Evolutionary conservation across 2,329 filamentous ascomycete genomes (phyloP), one percentile per base, ranked within the genome.

Genomic region (Penicillium hordei): DNA sequence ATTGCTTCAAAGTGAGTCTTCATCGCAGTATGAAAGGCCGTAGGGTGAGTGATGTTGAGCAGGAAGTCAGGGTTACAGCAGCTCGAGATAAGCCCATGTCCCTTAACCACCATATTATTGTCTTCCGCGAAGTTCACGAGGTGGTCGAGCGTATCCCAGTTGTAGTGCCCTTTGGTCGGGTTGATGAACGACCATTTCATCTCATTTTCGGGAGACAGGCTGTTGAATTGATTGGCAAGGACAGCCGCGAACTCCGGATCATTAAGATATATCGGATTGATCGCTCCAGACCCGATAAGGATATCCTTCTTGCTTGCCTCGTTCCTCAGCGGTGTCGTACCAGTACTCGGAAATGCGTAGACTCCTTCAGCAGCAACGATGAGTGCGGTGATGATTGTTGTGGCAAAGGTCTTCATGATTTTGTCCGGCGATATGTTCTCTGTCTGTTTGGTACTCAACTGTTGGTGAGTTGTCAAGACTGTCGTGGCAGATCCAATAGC

Each of bases 151-250:
- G 21, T 36, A 6, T 29, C 27, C 58, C 50, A 60, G 50, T 60
- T 48, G 58, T 60, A 60, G 58, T 60, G 38, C 17, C 38, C 58
- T 52, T 46, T 23, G 55, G 50, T 59, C 21, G 58, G 58, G 27
- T 58, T 27, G 5, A 60, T 8, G 44, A 52, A 52, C 8, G 50
- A 19, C 58, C 55, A 60, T 23, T 60, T 60, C 45, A 58, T 46
- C 40, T 60, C 55, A 44, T 60, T 60, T 29, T 60, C 58, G 44
- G 58, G 51, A 9, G 55, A 60, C 40, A 60, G 58, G 40, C 55
- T 60, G 3, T 58, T 34, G 40, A 60, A 60, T 23, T 60, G 58
- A 4, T 59, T 9, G 25, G 55, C 46, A 23, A 60, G 55, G 21
- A 55, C 50, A 1, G 55, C n/a, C 1, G 55, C 46, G 8, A 60